A percentile compares a stretch with the other conserved stretches of the same genome.
phyloP scores from a whole-genome alignment of 257 asterid genomes.

The Ilex aquifolium region DNA sequence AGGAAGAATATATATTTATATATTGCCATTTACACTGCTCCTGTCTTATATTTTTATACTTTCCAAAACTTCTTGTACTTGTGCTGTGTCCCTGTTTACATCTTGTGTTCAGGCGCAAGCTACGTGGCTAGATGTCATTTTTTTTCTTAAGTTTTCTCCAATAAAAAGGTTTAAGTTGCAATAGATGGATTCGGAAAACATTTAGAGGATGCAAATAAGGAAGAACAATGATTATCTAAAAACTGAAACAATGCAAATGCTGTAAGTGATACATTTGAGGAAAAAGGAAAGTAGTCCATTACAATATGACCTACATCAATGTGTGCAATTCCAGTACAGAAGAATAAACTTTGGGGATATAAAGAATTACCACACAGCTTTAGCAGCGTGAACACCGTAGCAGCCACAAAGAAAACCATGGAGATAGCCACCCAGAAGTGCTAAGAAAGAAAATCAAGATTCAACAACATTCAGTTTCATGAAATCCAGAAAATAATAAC shows the following conservation, averaged over 20 bases:
- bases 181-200: not conserved
- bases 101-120: too few species aligned
- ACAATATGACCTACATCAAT: too few species aligned
- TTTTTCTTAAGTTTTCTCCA: too few species aligned
- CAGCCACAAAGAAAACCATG: constrained; percentile 94
- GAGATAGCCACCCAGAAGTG: constrained; percentile 99
- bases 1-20: too few species aligned
- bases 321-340: not conserved
- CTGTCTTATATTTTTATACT: too few species aligned
- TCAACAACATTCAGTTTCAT: constrained; percentile 14
- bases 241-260: not conserved
- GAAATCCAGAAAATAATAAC: not conserved
- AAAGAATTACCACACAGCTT: constrained; percentile 73
- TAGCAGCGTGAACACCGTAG: constrained; percentile 90
- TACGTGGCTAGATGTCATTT: too few species aligned
- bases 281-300: too few species aligned
- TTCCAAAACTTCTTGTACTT: too few species aligned
- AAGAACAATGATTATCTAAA: too few species aligned
- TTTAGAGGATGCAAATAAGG: not conserved
- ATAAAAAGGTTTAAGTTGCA: not conserved
- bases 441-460: constrained; percentile 38
- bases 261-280: not conserved
- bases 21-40: too few species aligned
- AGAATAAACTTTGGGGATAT: constrained; percentile 9
- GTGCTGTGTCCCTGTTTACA: too few species aligned